These are phyloP conservation scores for Ormosia emarginata DNA, from an alignment of 306 rosid genomes.

Conservation along the genomic window DNA sequence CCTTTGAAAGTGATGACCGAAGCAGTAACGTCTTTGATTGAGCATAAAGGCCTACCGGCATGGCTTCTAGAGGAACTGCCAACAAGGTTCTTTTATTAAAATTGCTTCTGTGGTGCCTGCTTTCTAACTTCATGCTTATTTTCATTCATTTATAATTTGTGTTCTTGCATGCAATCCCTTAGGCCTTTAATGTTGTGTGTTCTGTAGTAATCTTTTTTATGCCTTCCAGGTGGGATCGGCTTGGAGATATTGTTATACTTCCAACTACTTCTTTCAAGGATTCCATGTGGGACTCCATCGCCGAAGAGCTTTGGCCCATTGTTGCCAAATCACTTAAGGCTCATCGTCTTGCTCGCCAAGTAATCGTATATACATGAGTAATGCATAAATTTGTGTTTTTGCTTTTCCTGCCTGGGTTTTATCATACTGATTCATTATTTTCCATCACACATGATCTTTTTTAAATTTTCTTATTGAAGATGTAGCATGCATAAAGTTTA, in stretches of 20 bases:
- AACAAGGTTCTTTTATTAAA: conserved; percentile 50
- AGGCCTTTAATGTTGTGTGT: conserved; percentile 13
- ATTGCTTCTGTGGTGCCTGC: conserved; percentile 5
- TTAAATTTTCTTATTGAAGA: neutral
- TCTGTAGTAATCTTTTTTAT: conserved; percentile 15
- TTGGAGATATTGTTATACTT: conserved; percentile 81
- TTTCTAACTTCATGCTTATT: conserved; percentile 15
- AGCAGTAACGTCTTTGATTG: conserved; percentile 54
- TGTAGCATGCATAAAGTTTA: neutral
- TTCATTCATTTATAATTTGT: conserved; percentile 21
- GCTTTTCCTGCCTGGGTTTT: neutral
- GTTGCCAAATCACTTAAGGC: conserved; percentile 75
- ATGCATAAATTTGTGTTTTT: neutral
- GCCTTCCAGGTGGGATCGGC: conserved; percentile 73
- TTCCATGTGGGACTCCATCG: conserved; percentile 65
- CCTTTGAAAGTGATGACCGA: conserved; percentile 73
- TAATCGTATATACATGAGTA: conserved; percentile 34
- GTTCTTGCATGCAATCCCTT: conserved; percentile 14
- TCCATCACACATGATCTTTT: neutral
- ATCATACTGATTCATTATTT: conserved; percentile 1
- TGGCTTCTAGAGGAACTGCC: conserved; percentile 80
- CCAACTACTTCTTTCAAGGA: conserved; percentile 70
- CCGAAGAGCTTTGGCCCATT: conserved; percentile 70
- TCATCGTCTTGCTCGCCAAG: conserved; percentile 80
- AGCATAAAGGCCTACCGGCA: conserved; percentile 54